These are phyloP conservation scores for Exophiala viscosa DNA, from an alignment of 2,329 filamentous ascomycete genomes.

Conservation along the genomic window DNA sequence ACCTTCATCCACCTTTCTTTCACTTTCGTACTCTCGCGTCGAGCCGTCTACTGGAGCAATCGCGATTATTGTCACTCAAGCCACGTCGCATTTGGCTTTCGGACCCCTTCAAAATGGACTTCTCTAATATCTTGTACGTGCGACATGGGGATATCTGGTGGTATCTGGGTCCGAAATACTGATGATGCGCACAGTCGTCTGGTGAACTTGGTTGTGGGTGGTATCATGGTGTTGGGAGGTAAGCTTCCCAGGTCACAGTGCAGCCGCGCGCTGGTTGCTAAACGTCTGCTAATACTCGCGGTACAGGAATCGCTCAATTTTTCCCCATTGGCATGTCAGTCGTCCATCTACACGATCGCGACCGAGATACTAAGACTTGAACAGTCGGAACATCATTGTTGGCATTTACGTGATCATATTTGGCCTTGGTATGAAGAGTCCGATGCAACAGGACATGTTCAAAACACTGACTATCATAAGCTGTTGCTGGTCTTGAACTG, in stretches of 20 bases:
- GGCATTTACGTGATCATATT: slow-evolving; percentile 88
- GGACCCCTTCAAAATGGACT: slow-evolving; percentile 64
- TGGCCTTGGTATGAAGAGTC: slow-evolving; percentile 63
- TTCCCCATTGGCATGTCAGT: slow-evolving; percentile 38
- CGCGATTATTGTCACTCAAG: neutral
- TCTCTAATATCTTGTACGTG: slow-evolving; percentile 83
- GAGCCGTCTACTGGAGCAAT: neutral
- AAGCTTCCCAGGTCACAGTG: slow-evolving; percentile 33
- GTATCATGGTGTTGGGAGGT: slow-evolving; percentile 83
- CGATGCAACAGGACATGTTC: neutral
- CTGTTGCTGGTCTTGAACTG: slow-evolving; percentile 77
- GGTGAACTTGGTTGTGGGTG: slow-evolving; percentile 84
- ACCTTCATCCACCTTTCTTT: neutral
- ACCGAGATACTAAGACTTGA: slow-evolving; percentile 15
- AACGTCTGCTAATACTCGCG: slow-evolving; percentile 26
- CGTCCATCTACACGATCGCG: slow-evolving; percentile 2
- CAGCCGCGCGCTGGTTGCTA: slow-evolving; percentile 18
- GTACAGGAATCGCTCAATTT: slow-evolving; percentile 43
- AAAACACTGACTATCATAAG: slow-evolving; percentile 40
- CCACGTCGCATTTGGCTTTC: slow-evolving; percentile 1
- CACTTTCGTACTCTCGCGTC: neutral
- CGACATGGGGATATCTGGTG: neutral
- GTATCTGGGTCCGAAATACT: slow-evolving; percentile 2
- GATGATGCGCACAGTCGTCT: slow-evolving; percentile 64
- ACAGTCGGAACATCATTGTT: slow-evolving; percentile 69